Evolutionary conservation across 768 basidiomycete genomes (phyloP).

Genomic region (Collybiopsis luxurians): DNA sequence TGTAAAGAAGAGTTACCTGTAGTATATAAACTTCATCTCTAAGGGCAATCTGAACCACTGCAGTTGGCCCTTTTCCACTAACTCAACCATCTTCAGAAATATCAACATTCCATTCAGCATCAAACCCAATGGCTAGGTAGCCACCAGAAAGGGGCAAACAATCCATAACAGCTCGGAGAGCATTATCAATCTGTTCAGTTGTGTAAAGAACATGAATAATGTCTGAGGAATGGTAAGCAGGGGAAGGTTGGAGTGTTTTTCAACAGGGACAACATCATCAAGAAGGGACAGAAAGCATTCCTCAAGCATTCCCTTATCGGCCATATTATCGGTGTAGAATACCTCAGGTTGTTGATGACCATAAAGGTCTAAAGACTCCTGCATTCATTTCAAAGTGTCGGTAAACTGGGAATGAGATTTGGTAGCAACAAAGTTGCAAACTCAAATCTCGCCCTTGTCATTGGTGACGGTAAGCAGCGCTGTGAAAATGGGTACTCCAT

Average conservation of each 20-base stretch:
- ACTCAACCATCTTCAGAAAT: no score
- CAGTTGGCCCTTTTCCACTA: no score
- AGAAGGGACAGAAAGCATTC: slow-evolving; percentile 17
- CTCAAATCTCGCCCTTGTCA: slow-evolving; percentile 10
- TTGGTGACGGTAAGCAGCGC: slow-evolving; percentile 13
- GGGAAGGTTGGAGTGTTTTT: slow-evolving; percentile 20
- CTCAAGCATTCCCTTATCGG: slow-evolving; percentile 17
- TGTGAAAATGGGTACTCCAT: slow-evolving; percentile 11
- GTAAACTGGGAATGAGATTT: no score
- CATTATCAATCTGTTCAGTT: not conserved
- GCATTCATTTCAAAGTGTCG: slow-evolving; percentile 16
- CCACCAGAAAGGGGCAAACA: not conserved
- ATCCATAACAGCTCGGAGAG: not conserved
- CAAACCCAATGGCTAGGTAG: slow-evolving; percentile 57
- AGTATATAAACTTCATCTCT: no score
- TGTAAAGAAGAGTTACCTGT: no score
- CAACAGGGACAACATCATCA: slow-evolving; percentile 19
- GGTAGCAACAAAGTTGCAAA: slow-evolving; percentile 21
- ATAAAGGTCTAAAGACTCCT: not conserved
- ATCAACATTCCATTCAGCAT: slow-evolving; percentile 47
- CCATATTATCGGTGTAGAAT: slow-evolving; percentile 17
- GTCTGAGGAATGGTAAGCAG: not conserved
- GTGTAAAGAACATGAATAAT: not conserved
- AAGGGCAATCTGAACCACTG: no score
- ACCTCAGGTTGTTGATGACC: slow-evolving; percentile 6